Base-by-base conservation (phyloP, 1,284 basidiomycete species). In the Moesziomyces sp. region DNA sequence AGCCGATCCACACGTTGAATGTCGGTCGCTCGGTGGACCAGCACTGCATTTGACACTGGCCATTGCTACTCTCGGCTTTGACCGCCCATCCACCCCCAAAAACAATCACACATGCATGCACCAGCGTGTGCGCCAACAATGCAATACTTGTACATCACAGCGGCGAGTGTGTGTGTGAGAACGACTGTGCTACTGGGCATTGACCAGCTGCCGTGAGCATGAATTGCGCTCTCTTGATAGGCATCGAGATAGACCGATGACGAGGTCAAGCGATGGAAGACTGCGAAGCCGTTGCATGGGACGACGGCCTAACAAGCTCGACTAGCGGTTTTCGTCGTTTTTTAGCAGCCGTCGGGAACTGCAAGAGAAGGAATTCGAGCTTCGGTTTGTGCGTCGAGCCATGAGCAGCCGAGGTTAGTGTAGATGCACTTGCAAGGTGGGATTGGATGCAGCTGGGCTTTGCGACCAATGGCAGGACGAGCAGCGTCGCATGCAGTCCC, bases 71-170 rank as follows among this genome's bases (percentile, higher is more conserved):
- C 46, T 38, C 49, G 30, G 48, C 45, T 44, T 28, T 1, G 62
- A 48, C 45, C 46, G 62, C 38, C 38, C 54, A 34, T 3, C n/a
- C n/a, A 24, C 43, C 59, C 55, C 54, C 65, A 51, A 56, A 48
- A 56, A 58, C 55, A 55, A 30, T 46, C 58, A 59, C 40, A 65
- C 26, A 58, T 69, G 52, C 60, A 63, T 53, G 53, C 55, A 58
- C 52, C 48, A 45, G 18, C 48, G 30, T 49, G 58, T 58, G 58
- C 55, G 18, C 19, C 24, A 49, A 48, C 58, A 55, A 58, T 62
- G 59, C 58, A 62, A 45, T 58, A 26, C 46, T 59, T 69, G 66
- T 69, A 69, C 66, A 69, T 69, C 66, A 40, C 38, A 40, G 14
- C 16, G 38, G 38, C 14, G 16, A 18, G 14, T 18, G 35, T 40